Base-by-base conservation (phyloP, 148 eudicot genomes). In the Arbutus unedo region DNA sequence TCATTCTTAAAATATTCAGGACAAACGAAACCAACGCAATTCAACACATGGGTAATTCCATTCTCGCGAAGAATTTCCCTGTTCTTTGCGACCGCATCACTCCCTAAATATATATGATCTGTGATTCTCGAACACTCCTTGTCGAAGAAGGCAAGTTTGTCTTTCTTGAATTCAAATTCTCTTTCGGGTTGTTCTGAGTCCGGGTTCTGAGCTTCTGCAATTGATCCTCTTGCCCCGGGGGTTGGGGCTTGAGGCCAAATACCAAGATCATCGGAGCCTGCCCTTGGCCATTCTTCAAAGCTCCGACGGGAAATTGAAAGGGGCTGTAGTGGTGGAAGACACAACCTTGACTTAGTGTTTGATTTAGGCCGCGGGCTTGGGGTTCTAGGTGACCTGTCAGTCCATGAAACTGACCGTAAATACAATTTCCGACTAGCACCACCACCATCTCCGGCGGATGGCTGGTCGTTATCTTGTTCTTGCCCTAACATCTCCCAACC, bases 231-330 rank as follows among this genome's bases (percentile, higher is more conserved):
- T 2, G 88, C 93, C 21, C 98, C 92, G 25, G 97, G 98, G 31
- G 98, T 93, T 2, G 93, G 83, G 1, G 94, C 91, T 79, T 90
- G 91, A 71, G 93, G 94, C 99, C 99, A 96, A 25, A 93, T 90
- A 15, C 99, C 99, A 21, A 94, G 88, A 85, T 96, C 99, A 87
- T 96, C 99, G 0, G 97, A 94, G 9, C 99, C 99, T 0, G 99
- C 92, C 83, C 83, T 89, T 3, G 99, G 99, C 99, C 99, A 96
- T 71, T 96, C 96, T 83, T 94, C 97, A 11, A 86, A 83, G 68
- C 47, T 89, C 64, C 87, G 87, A 45, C 91, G 85, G n/a, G 89
- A 83, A 55, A 96, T 89, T 2, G 98, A 87, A 81, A 96, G 95
- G 47, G 98, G 97, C 81, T 88, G 93, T 66, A 95, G 90, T 50